phyloP scores from a whole-genome alignment of 208 protist genomes.

The Angomonas deanei region DNA sequence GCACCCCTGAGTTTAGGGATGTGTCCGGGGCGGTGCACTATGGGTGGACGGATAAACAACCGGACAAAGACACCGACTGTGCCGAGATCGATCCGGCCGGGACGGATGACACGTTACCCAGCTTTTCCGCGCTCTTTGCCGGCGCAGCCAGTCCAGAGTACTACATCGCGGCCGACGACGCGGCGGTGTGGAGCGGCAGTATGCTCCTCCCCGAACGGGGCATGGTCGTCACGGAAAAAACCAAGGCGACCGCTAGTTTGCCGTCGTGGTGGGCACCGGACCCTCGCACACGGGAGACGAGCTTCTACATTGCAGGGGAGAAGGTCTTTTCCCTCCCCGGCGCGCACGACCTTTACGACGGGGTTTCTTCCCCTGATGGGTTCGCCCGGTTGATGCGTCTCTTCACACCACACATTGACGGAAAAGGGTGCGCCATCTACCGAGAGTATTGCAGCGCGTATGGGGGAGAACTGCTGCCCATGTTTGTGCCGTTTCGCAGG shows the following conservation, averaged over 20 bases:
- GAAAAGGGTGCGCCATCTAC: conserved; percentile 5
- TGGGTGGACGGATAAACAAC: conserved; percentile 40
- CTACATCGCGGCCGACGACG: background rate
- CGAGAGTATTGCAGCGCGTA: background rate
- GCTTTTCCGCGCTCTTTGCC: conserved; percentile 18
- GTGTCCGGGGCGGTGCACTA: conserved; percentile 18
- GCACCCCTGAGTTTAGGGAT: conserved; percentile 43
- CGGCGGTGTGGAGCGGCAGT: background rate
- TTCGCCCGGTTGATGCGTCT: conserved; percentile 27
- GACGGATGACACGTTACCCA: conserved; percentile 16
- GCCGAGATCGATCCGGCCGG: background rate
- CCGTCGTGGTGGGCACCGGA: conserved; percentile 48
- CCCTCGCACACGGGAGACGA: background rate
- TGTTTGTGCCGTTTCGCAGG: background rate
- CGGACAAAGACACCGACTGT: no score
- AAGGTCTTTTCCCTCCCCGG: conserved; percentile 17
- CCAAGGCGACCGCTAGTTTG: conserved; percentile 10
- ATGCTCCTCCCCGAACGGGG: background rate
- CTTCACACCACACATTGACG: conserved; percentile 28
- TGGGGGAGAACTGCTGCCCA: background rate
- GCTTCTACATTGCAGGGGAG: conserved; percentile 39
- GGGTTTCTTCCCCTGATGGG: conserved; percentile 16
- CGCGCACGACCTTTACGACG: conserved; percentile 20
- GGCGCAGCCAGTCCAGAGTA: background rate
- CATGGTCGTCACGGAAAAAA: background rate